Percentiles rank a stretch among this genome's conserved stretches.
These are phyloP conservation scores for Blepharisma stoltei DNA, from an alignment of 73 alveolate genomes.

Conservation along the genomic window DNA sequence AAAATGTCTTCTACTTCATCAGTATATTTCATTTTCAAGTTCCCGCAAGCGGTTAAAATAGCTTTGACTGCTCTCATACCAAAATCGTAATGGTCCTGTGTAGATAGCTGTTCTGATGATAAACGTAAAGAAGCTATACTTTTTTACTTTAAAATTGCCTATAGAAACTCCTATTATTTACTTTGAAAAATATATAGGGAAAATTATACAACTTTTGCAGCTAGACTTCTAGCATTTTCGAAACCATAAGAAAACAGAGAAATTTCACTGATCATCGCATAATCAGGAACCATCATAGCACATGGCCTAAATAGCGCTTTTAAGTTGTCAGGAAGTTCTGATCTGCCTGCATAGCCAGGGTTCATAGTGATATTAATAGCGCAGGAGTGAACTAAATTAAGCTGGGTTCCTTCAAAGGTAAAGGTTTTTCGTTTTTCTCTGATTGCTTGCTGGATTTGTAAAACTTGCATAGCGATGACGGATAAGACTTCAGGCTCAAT, in stretches of 20 bases:
- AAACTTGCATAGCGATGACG: conserved; percentile 70
- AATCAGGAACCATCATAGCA: conserved; percentile 99
- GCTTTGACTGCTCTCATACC: conserved; percentile 99
- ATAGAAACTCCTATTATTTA: neutral
- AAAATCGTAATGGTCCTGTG: conserved; percentile 97
- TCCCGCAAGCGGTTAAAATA: conserved; percentile 98
- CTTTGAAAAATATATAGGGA: neutral
- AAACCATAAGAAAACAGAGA: conserved; percentile 92
- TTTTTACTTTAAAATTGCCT: conserved; percentile 34
- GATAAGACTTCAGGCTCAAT: conserved; percentile 88
- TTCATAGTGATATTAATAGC: conserved; percentile 97
- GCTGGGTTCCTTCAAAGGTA: conserved; percentile 70
- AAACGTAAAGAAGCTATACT: conserved; percentile 73
- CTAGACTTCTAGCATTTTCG: conserved; percentile 84
- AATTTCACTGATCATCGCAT: conserved; percentile 90
- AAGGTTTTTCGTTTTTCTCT: conserved; percentile 44
- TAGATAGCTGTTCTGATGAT: conserved; percentile 91
- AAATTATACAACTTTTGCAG: conserved; percentile 88
- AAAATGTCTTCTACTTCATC: conserved; percentile 84
- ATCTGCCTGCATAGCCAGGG: conserved; percentile 98
- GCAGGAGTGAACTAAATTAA: conserved; percentile 72
- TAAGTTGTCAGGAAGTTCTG: conserved; percentile 94
- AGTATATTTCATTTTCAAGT: conserved; percentile 89
- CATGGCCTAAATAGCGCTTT: conserved; percentile 96
- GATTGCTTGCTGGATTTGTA: conserved; percentile 67